These are phyloP conservation scores for Phytophthora litchii DNA, from an alignment of 352 stramenopile species.

Conservation along the genomic window DNA sequence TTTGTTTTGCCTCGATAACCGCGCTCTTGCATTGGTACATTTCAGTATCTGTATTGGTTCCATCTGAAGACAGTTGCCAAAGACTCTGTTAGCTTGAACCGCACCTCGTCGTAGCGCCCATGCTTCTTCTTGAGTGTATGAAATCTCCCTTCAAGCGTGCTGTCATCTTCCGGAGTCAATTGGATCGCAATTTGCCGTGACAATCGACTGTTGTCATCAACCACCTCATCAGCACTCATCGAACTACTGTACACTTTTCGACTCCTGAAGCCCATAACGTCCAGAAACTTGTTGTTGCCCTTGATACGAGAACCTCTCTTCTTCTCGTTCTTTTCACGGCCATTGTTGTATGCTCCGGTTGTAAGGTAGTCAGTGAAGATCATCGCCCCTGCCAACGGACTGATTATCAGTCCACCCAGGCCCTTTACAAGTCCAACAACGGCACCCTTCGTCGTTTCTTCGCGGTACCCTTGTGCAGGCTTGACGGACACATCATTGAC, in stretches of 20 bases:
- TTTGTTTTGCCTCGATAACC: no score
- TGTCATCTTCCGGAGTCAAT: conserved; percentile 35
- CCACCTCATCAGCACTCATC: conserved; percentile 50
- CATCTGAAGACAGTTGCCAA: no score
- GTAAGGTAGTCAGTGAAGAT: conserved; percentile 63
- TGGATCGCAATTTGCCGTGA: conserved; percentile 43
- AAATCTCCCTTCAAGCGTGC: conserved; percentile 39
- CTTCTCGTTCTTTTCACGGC: conserved; percentile 39
- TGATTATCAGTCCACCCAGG: conserved; percentile 47
- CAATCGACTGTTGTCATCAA: conserved; percentile 21
- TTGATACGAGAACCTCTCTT: conserved; percentile 51
- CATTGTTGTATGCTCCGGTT: conserved; percentile 59
- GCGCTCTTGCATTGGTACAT: no score
- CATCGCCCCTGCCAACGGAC: conserved; percentile 50
- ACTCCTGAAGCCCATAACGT: conserved; percentile 37
- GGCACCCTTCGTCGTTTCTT: conserved; percentile 55
- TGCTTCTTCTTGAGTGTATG: conserved; percentile 38
- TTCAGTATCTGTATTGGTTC: no score
- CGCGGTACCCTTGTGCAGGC: conserved; percentile 51
- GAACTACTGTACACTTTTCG: conserved; percentile 43
- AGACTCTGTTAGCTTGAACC: no score
- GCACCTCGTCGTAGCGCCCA: not conserved
- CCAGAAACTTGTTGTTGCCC: conserved; percentile 40
- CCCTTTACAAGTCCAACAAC: conserved; percentile 59
- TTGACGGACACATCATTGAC: conserved; percentile 59